phyloP scores from a whole-genome alignment of 345 rosid species.

The Citrus mangshanensis region DNA sequence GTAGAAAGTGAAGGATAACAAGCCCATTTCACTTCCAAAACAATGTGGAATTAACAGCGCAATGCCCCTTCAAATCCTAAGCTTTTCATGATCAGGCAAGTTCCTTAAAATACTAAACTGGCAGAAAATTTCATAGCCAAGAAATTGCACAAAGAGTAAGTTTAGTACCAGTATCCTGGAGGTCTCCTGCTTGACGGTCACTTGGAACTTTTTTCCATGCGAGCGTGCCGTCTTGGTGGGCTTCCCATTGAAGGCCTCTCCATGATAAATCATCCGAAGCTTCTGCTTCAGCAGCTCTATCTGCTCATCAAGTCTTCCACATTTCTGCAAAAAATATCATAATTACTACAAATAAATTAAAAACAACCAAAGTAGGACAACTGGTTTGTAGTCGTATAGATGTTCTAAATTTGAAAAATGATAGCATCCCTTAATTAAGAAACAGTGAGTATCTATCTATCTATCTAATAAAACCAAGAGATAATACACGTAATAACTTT shows the following conservation, averaged over 20 bases:
- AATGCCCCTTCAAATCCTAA: background rate
- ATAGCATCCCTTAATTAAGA: background rate
- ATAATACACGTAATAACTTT: background rate
- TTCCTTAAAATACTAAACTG: background rate
- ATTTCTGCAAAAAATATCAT: conserved; percentile 49
- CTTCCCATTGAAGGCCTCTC: conserved; percentile 86
- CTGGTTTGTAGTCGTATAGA: background rate
- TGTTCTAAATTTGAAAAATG: background rate
- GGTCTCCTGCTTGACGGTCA: conserved; percentile 75
- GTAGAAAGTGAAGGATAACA: background rate
- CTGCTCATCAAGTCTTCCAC: conserved; percentile 84
- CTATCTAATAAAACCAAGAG: background rate
- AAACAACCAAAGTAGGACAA: background rate
- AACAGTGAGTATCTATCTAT: background rate
- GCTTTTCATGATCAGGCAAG: background rate
- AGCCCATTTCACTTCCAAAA: background rate
- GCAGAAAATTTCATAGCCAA: background rate
- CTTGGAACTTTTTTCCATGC: conserved; percentile 94
- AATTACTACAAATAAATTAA: background rate
- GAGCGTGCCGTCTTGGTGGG: conserved; percentile 92
- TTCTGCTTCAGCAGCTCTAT: conserved; percentile 72
- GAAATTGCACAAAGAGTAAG: background rate
- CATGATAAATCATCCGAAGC: conserved; percentile 67
- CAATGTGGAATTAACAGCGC: background rate
- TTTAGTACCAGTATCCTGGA: conserved; percentile 79